Conservation (phyloP, 805 yeast genomes). For the Hagleromyces aurorensis region DNA sequence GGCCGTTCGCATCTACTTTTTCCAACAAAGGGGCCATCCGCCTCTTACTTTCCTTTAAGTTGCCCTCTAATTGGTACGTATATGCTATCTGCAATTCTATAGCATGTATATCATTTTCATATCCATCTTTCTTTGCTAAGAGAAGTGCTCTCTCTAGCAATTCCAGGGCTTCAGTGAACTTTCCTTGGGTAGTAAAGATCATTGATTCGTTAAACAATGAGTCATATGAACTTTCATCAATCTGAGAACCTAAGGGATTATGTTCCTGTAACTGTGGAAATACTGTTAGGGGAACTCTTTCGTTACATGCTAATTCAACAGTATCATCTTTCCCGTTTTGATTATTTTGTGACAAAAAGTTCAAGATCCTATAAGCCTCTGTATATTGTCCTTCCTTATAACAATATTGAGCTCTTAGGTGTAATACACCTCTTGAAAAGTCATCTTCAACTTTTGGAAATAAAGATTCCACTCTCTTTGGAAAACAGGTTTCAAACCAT, state of each 20-base stretch:
- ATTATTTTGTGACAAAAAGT: constrained; percentile 35
- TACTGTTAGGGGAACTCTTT: constrained; percentile 58
- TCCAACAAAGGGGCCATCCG: constrained; percentile 32
- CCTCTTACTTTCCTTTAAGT: constrained; percentile 30
- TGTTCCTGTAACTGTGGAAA: constrained; percentile 11
- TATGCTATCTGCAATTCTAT: constrained; percentile 55
- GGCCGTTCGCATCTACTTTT: constrained; percentile 17
- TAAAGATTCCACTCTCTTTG: constrained; percentile 7
- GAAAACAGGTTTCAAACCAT: constrained; percentile 16
- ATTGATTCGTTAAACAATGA: constrained; percentile 56
- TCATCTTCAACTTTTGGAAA: constrained; percentile 6
- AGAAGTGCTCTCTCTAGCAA: constrained; percentile 39
- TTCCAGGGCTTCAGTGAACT: constrained; percentile 35
- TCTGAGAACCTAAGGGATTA: constrained; percentile 5
- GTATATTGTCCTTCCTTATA: constrained; percentile 44
- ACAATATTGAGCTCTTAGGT: constrained; percentile 45
- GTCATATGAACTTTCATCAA: constrained; percentile 43
- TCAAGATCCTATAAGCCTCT: constrained; percentile 45
- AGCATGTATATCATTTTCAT: constrained; percentile 47
- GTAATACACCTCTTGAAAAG: constrained; percentile 35
- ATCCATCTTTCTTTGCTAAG: constrained; percentile 35
- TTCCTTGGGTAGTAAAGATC: constrained; percentile 39
- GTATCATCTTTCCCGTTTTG: constrained; percentile 30
- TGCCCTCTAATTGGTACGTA: constrained; percentile 38
- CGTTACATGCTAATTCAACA: constrained; percentile 57